phyloP scores from a whole-genome alignment of 2,329 filamentous ascomycete genomes.

The Monosporascus sp. region DNA sequence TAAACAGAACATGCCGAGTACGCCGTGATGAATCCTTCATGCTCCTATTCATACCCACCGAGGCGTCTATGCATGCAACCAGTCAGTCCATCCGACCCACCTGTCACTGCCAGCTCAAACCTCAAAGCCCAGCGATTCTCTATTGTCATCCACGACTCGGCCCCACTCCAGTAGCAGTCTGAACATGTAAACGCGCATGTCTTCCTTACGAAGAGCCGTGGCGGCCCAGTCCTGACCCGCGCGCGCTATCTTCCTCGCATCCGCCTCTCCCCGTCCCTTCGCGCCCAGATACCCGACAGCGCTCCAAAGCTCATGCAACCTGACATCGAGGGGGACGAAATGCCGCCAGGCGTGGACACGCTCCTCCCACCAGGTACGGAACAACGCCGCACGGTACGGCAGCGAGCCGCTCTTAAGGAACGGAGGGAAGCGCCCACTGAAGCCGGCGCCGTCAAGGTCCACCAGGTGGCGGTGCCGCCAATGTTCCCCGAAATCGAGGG shows the following conservation, averaged over 20 bases:
- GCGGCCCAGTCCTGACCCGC: constrained; percentile 51
- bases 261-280: constrained; percentile 8
- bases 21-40: not conserved
- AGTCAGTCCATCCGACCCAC: not conserved
- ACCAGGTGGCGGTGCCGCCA: constrained; percentile 49
- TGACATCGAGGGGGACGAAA: constrained; percentile 56
- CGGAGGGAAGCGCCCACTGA: constrained; percentile 43
- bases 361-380: constrained; percentile 61
- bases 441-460: constrained; percentile 54
- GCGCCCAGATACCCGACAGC: constrained; percentile 25
- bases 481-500: constrained; percentile 30
- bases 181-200: constrained; percentile 56
- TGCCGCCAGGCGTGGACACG: constrained; percentile 58
- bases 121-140: constrained; percentile 31
- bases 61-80: not conserved
- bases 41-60: not conserved
- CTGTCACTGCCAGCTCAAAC: not conserved
- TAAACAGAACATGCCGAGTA: too few species aligned
- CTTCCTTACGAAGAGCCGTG: constrained; percentile 48
- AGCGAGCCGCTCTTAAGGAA: constrained; percentile 49
- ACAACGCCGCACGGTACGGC: constrained; percentile 56
- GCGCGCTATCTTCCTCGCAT: constrained; percentile 47
- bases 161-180: constrained; percentile 48
- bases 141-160: constrained; percentile 33
- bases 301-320: constrained; percentile 20